phyloP scores from a whole-genome alignment of 1,284 basidiomycete genomes.

The Pseudozyma sp. region DNA sequence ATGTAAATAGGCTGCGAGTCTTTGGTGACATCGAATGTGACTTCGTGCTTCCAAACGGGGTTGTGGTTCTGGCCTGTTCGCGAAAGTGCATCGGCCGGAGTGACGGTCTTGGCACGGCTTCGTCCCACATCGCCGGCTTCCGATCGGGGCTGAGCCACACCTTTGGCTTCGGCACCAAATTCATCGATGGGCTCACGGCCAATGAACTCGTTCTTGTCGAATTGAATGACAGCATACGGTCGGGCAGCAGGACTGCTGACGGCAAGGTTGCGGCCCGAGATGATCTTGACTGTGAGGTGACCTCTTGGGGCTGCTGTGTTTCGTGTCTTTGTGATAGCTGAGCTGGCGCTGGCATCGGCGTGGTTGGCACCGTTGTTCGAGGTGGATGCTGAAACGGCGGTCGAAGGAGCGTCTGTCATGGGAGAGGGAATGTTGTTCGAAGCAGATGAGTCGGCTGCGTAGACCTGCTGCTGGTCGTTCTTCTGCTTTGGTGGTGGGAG shows the following conservation, averaged over 20 bases:
- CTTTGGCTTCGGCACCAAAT: conserved; percentile 86
- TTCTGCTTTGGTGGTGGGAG: conserved; percentile 61
- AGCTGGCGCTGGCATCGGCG: conserved; percentile 5
- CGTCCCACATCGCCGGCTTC: conserved; percentile 75
- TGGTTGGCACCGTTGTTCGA: conserved; percentile 10
- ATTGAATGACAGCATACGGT: conserved; percentile 96
- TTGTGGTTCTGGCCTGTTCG: conserved; percentile 75
- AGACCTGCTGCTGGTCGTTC: conserved; percentile 15
- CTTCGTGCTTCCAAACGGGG: conserved; percentile 99
- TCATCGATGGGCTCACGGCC: conserved; percentile 87
- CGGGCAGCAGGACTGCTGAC: conserved; percentile 72
- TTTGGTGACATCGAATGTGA: conserved; percentile 90
- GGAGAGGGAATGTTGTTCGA: conserved; percentile 7
- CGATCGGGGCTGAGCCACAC: conserved; percentile 77
- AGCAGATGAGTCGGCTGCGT: background rate
- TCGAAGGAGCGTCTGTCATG: conserved; percentile 6
- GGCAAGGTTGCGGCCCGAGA: conserved; percentile 86
- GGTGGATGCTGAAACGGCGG: conserved; percentile 9
- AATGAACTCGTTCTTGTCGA: conserved; percentile 99
- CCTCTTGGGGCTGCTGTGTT: conserved; percentile 73
- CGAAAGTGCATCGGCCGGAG: conserved; percentile 43
- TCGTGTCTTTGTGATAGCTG: conserved; percentile 44
- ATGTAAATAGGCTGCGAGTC: conserved; percentile 86
- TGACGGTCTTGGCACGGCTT: conserved; percentile 66
- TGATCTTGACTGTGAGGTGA: conserved; percentile 93